Conservation (phyloP, 1,284 basidiomycete species). For the Apiotrichum montevideense region DNA sequence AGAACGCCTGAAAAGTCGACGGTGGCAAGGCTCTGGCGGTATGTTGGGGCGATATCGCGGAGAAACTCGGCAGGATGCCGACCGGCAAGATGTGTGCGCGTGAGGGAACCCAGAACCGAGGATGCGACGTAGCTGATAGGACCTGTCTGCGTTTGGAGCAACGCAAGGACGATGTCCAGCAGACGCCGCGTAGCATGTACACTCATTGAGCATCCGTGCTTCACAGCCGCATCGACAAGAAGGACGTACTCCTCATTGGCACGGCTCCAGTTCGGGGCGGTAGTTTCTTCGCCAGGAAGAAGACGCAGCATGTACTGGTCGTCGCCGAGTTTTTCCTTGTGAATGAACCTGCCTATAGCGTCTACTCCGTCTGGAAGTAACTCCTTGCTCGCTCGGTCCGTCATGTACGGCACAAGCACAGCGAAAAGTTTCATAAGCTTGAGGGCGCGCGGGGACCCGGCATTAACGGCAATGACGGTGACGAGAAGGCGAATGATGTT, state of each 20-base stretch:
- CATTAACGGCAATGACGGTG: slow-evolving; percentile 72
- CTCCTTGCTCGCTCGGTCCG: slow-evolving; percentile 43
- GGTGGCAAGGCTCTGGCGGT: slow-evolving; percentile 52
- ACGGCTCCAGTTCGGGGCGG: slow-evolving; percentile 53
- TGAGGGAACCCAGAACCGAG: slow-evolving; percentile 26
- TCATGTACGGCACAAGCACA: slow-evolving; percentile 55
- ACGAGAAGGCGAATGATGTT: slow-evolving; percentile 67
- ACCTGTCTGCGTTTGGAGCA: slow-evolving; percentile 49
- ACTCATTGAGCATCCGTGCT: slow-evolving; percentile 56
- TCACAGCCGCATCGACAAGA: slow-evolving; percentile 56
- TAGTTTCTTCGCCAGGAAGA: slow-evolving; percentile 44
- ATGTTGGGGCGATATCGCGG: slow-evolving; percentile 56
- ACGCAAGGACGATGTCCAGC: slow-evolving; percentile 56
- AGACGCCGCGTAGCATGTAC: slow-evolving; percentile 51
- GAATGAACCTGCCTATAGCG: slow-evolving; percentile 51
- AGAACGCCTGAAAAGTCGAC: slow-evolving; percentile 62
- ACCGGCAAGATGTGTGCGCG: slow-evolving; percentile 24
- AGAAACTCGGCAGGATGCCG: slow-evolving; percentile 57
- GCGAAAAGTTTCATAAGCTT: slow-evolving; percentile 62
- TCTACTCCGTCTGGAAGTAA: slow-evolving; percentile 63
- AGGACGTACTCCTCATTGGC: slow-evolving; percentile 63
- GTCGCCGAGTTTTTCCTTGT: slow-evolving; percentile 23
- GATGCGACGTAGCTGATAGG: slow-evolving; percentile 16
- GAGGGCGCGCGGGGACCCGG: slow-evolving; percentile 59
- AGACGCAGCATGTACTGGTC: slow-evolving; percentile 49